Evolutionary conservation across 441 rosid genomes (phyloP).

Genomic region (Pelargonium australe): DNA sequence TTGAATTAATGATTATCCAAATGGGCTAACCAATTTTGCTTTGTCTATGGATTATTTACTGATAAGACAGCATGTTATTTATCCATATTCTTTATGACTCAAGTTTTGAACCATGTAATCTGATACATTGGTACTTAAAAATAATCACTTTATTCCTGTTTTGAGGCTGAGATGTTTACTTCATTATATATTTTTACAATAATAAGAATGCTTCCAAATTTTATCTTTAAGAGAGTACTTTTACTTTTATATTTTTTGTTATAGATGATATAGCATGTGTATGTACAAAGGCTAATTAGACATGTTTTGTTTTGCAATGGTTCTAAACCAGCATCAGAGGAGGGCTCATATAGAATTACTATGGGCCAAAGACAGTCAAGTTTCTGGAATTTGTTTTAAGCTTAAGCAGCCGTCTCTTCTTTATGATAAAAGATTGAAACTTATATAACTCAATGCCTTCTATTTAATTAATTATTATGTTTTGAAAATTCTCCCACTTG

Average conservation of each 20-base stretch:
- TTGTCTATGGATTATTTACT: not conserved
- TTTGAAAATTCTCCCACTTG: not conserved
- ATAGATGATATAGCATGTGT: not conserved
- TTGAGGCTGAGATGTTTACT: not conserved
- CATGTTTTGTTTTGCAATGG: not conserved
- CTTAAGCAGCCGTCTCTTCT: not conserved
- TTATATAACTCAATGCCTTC: not conserved
- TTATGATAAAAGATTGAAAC: slow-evolving; percentile 4
- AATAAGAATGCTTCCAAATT: not conserved
- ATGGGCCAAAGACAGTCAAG: not conserved
- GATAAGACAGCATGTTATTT: not conserved
- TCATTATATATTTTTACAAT: not conserved
- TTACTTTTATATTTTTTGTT: not conserved
- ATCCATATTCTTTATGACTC: not conserved
- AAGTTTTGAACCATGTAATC: not conserved
- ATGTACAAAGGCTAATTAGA: not conserved
- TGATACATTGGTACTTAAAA: not conserved
- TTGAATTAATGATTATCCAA: not conserved
- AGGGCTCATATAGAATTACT: not conserved
- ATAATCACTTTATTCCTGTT: not conserved
- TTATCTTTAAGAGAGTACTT: not conserved
- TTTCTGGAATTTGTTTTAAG: slow-evolving; percentile 1
- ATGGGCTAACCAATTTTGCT: not conserved
- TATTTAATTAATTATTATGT: not conserved
- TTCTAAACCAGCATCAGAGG: not conserved